Conservation (phyloP, 331 rosid genomes). For the Cydonia oblonga region DNA sequence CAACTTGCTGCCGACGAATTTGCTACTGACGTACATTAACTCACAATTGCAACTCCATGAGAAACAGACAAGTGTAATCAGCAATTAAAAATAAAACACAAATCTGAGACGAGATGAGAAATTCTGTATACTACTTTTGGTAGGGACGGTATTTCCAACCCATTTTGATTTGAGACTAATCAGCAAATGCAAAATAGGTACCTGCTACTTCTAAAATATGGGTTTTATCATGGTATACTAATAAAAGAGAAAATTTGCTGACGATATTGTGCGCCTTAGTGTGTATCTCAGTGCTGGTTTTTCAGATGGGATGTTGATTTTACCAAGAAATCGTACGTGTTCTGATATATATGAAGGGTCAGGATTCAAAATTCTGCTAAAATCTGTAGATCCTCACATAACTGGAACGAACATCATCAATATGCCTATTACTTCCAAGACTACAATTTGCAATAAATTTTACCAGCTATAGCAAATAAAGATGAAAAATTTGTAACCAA, state of each 20-base stretch:
- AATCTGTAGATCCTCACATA: neutral
- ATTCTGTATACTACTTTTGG: too few species aligned
- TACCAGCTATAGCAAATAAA: neutral
- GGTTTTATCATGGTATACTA: neutral
- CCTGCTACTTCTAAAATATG: neutral
- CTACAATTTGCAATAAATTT: neutral
- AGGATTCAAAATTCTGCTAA: neutral
- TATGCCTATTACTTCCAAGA: neutral
- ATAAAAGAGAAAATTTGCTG: neutral
- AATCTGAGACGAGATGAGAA: too few species aligned
- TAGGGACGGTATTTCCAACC: neutral
- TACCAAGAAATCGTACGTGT: too few species aligned
- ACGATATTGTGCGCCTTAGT: neutral
- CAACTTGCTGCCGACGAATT: neutral
- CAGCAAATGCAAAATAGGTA: neutral
- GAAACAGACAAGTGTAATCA: neutral
- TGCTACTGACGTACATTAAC: neutral
- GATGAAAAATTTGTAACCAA: neutral
- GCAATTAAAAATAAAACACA: neutral
- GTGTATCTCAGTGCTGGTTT: neutral
- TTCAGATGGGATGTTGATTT: neutral
- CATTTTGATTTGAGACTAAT: neutral
- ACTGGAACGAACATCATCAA: neutral
- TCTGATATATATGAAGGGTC: too few species aligned
- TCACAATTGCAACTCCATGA: conserved; percentile 7